Base-by-base conservation (phyloP, 441 rosid species). In the Aquilaria agallochum region DNA sequence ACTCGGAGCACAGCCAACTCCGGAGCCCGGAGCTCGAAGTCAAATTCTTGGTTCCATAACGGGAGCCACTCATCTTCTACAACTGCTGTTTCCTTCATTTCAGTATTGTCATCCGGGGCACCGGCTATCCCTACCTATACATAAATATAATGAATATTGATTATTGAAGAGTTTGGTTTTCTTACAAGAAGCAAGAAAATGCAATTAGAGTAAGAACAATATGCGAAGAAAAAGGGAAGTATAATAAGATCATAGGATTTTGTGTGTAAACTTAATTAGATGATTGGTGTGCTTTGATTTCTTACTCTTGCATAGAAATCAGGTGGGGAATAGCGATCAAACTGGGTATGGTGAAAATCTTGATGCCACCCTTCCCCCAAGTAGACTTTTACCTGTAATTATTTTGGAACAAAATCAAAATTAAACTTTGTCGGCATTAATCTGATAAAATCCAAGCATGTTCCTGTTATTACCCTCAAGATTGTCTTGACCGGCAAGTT, bases 351-450 rank as follows among this genome's bases (percentile, higher is more conserved):
- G 45, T 34, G 68, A 69, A 91, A 91, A 64, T 91, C 97, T 42
- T 68, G 14, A 75, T 80, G 78, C 97, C 97, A 88, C 2, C 96
- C 96, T 72, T 86, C 88, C 9, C 94, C 97, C 31, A 74, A 69
- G 74, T 74, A 79, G 50, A 88, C 71, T 57, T 66, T 86, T 32
- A 88, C 90, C 95, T 90, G 74, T 34, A 46, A 58, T 40, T 36
- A 36, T 4, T 36, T 36, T 36, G 42, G 42, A 40, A 10, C 45
- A 40, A 40, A 40, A 40, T 40, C 9, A 40, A 40, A 1, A 0
- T 40, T 7, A 40, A 40, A 40, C 20, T 20, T 20, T 40, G 50
- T 72, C 46, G 60, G 53, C 50, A 62, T 34, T 20, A 1, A 4
- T 47, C 48, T 56, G 48, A 60, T 10, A 5, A 56, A 15, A 45